Conservation (phyloP, 306 rosid genomes). For the Medicago lupulina region DNA sequence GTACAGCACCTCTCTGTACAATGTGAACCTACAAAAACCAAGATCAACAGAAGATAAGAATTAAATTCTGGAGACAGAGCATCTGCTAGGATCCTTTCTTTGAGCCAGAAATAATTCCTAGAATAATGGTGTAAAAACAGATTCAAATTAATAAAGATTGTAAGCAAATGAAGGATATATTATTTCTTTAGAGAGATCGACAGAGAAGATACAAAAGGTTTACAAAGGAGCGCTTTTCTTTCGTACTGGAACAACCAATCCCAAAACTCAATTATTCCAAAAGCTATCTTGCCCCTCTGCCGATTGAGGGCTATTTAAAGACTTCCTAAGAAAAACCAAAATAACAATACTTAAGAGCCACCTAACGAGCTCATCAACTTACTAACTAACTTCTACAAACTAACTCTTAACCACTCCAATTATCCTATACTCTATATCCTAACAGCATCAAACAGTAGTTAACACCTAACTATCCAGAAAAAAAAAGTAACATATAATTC, state of each 20-base stretch:
- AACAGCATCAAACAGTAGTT: slow-evolving; percentile 34
- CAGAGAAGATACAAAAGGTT: background rate
- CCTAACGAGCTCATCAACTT: background rate
- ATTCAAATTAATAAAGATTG: slow-evolving; percentile 7
- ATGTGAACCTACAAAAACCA: slow-evolving; percentile 78
- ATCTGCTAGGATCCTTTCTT: background rate
- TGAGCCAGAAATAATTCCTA: background rate
- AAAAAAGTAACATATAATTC: slow-evolving; percentile 12
- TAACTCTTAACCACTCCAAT: background rate
- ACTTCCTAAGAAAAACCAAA: background rate
- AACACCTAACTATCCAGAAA: slow-evolving; percentile 16
- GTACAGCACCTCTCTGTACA: slow-evolving; percentile 98
- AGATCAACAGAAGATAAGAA: slow-evolving; percentile 25
- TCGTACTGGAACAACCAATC: slow-evolving; percentile 10
- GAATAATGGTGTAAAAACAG: background rate
- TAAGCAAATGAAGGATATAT: background rate
- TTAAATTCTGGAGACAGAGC: slow-evolving; percentile 17
- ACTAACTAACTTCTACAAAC: background rate
- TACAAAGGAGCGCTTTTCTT: background rate
- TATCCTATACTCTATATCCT: background rate
- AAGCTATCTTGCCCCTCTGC: background rate
- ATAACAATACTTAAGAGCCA: background rate
- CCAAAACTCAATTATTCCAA: background rate
- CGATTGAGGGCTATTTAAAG: background rate
- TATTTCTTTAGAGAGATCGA: background rate